phyloP scores from a whole-genome alignment of 371 early-diverging fungal genomes.

The Blakeslea trispora region DNA sequence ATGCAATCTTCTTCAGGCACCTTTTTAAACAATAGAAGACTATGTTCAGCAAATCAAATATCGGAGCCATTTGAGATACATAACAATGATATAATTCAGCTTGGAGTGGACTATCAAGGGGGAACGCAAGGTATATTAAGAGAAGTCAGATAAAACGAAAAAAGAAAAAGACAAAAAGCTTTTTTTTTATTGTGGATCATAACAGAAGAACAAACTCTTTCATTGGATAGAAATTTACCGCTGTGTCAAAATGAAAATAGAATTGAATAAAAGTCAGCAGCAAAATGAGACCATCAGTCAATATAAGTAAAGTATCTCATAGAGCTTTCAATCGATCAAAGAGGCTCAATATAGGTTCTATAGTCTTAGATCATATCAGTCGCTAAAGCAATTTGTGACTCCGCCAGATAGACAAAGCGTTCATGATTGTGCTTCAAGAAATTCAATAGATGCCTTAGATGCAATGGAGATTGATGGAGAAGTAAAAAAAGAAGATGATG shows the following conservation, averaged over 20 bases:
- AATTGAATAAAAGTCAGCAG: constrained; percentile 66
- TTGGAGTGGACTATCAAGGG: constrained; percentile 95
- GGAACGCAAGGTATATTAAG: constrained; percentile 70
- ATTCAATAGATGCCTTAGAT: constrained; percentile 1
- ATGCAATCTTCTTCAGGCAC: constrained; percentile 94
- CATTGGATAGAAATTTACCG: constrained; percentile 55
- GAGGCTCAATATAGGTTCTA: no score
- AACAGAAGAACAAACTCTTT: background rate
- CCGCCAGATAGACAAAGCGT: constrained; percentile 3
- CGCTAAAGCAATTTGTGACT: constrained; percentile 19
- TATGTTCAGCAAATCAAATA: constrained; percentile 83
- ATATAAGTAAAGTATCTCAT: constrained; percentile 10
- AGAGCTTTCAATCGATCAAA: background rate
- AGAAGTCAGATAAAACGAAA: no score
- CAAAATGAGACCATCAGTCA: constrained; percentile 59
- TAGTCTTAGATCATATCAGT: constrained; percentile 18
- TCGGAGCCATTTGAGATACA: constrained; percentile 76
- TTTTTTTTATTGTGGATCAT: no score
- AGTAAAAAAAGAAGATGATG: constrained; percentile 3
- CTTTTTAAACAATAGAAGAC: constrained; percentile 87
- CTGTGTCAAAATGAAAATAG: constrained; percentile 79
- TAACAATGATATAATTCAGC: constrained; percentile 89
- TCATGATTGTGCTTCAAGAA: no score
- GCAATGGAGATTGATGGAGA: constrained; percentile 5
- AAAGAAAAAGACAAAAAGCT: background rate